Evolutionary conservation across 495 filamentous ascomycete genomes (phyloP), one percentile per base, ranked within the genome.

Genomic region (Neurospora intermedia): DNA sequence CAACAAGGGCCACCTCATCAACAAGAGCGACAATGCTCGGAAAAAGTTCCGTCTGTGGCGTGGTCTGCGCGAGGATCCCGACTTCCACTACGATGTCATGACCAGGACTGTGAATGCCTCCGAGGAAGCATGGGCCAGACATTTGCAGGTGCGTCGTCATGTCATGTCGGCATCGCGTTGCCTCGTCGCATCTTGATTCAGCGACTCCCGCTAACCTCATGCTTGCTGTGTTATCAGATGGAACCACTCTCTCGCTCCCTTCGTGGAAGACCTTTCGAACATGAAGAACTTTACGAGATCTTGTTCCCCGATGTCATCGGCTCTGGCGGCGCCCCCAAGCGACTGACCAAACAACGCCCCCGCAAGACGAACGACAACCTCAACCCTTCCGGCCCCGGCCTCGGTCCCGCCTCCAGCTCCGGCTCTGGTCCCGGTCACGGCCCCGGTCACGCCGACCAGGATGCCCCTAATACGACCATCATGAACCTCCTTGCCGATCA

Each of bases 41-140:
- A 86, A 86, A 78, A 85, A 85, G 80, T 86, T 86, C 72, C 85
- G 85, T 43, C 82, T 86, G 70, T 86, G 85, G 85, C 78, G 84
- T n/a, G 84, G 85, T 15, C 71, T 86, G 54, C 76, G 85, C 6
- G 85, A 86, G 70, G 82, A 86, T 69, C 84, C 83, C 43, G 82
- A 83, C 69, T 86, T 86, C 70, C 76, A 80, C 40, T 86, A 86
- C 72, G 83, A 86, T 77, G 78, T 79, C 3, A 74, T 73, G 45
- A 81, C 80, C 15, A 79, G 80, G 54, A 85, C 80, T 41, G 84
- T 86, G 35, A 83, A 83, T 2, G 85, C 83, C 2, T 80, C 78
- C 43, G 85, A 86, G n/a, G 85, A 86, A 2, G 82, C 83, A 1
- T 86, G 85, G 85, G 77, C 75, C 66, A 76, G 82, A 42, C 85